A percentile compares a stretch with the other conserved stretches of the same genome.
These are phyloP conservation scores for Eustoma russellianum DNA, from an alignment of 257 asterid species.

Conservation along the genomic window DNA sequence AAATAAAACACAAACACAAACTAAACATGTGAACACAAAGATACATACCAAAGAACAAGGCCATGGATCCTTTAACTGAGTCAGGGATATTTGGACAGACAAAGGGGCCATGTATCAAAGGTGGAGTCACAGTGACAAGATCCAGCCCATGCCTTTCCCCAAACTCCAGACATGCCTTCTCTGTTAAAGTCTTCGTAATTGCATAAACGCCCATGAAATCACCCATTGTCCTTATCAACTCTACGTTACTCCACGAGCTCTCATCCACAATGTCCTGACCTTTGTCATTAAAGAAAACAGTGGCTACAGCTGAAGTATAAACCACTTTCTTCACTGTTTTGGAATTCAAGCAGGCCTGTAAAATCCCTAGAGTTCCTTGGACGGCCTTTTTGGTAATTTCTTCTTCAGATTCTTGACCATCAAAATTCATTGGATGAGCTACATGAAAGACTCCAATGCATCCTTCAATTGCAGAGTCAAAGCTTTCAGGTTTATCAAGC, in stretches of 20 bases:
- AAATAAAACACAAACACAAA: too few species aligned
- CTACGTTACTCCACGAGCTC: slow-evolving; percentile 30
- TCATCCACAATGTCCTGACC: slow-evolving; percentile 23
- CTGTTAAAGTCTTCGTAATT: slow-evolving; percentile 41
- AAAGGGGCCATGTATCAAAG: too few species aligned
- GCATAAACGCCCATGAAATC: slow-evolving; percentile 19
- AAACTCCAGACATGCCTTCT: slow-evolving; percentile 39
- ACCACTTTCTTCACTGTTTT: slow-evolving; percentile 45
- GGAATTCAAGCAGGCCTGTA: slow-evolving; percentile 34
- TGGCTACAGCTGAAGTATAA: slow-evolving; percentile 39
- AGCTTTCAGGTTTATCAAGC: too few species aligned
- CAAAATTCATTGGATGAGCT: too few species aligned
- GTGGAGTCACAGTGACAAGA: slow-evolving; percentile 38
- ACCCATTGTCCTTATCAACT: slow-evolving; percentile 14
- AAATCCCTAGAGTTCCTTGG: slow-evolving; percentile 26
- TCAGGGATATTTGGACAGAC: too few species aligned
- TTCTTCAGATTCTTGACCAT: slow-evolving; percentile 49
- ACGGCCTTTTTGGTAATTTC: slow-evolving; percentile 18
- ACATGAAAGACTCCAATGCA: too few species aligned
- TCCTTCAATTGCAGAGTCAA: too few species aligned
- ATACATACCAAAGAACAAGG: too few species aligned
- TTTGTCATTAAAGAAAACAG: slow-evolving; percentile 13
- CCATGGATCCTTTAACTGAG: too few species aligned
- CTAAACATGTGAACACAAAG: too few species aligned
- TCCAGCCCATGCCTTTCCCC: slow-evolving; percentile 46